Percentiles rank a stretch among this genome's conserved stretches.
Evolutionary conservation across 2,329 filamentous ascomycete genomes (phyloP).

Genomic region (Neodidymelliopsis sp.): DNA sequence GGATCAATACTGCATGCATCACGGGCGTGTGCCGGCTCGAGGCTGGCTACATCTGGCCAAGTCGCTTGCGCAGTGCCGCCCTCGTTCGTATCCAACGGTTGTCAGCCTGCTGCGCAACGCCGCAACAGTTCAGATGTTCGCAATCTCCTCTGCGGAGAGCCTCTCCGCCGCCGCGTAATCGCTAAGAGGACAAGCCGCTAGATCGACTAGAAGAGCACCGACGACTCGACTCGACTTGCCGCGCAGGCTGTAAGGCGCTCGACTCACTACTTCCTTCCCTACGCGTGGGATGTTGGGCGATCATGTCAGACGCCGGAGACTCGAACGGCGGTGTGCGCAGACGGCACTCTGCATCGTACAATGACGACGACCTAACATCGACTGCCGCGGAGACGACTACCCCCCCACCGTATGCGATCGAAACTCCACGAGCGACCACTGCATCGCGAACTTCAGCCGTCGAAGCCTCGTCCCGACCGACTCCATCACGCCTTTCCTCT

Average conservation of each 20-base stretch:
- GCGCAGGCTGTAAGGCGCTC: constrained; percentile 7
- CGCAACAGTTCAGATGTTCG: constrained; percentile 2
- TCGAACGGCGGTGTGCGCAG: constrained; percentile 39
- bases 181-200: constrained; percentile 31
- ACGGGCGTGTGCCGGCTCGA: constrained; percentile 12
- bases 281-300: constrained; percentile 32
- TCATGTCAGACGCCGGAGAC: constrained; percentile 41
- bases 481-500: constrained; percentile 36
- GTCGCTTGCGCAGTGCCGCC: constrained; percentile 10
- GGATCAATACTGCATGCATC: constrained; percentile 9
- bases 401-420: constrained; percentile 26
- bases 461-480: constrained; percentile 31
- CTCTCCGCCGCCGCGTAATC: constrained; percentile 27
- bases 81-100: neutral
- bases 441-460: constrained; percentile 33
- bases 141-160: constrained; percentile 2
- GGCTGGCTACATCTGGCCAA: constrained; percentile 14
- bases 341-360: constrained; percentile 37
- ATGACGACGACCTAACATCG: constrained; percentile 30
- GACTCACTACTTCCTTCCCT: constrained; percentile 5
- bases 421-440: constrained; percentile 18
- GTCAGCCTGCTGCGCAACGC: constrained; percentile 2
- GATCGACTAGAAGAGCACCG: constrained; percentile 14
- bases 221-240: constrained; percentile 11
- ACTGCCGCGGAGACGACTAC: constrained; percentile 18